Percentiles rank a stretch among this genome's conserved stretches.
phyloP scores from a whole-genome alignment of 495 filamentous ascomycete species.

The Podospora fimiseda region DNA sequence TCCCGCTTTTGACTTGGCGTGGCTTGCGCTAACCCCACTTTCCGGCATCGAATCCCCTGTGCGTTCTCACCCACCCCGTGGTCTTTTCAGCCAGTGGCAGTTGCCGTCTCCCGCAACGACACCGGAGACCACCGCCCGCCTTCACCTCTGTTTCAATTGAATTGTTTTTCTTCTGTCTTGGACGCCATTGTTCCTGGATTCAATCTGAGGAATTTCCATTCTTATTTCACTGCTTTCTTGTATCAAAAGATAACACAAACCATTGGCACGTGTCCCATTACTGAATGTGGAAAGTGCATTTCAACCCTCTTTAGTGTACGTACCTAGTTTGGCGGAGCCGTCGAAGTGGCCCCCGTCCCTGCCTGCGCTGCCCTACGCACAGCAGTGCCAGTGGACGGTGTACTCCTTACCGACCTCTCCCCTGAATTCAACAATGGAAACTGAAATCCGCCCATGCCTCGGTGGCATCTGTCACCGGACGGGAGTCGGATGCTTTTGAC shows the following conservation, averaged over 20 bases:
- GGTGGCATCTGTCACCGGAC: too few species aligned
- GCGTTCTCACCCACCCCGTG: slow-evolving; percentile 12
- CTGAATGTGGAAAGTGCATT: not conserved
- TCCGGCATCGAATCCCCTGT: not conserved
- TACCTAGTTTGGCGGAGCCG: not conserved
- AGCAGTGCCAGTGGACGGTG: too few species aligned
- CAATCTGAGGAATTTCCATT: too few species aligned
- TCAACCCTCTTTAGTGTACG: not conserved
- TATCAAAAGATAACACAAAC: not conserved
- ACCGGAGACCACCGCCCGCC: not conserved
- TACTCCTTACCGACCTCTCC: too few species aligned
- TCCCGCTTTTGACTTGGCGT: not conserved
- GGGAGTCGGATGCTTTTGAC: too few species aligned
- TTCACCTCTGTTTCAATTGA: not conserved
- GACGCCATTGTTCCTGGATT: too few species aligned
- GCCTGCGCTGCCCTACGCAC: not conserved
- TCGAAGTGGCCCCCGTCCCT: not conserved
- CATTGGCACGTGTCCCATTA: not conserved
- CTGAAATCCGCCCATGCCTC: too few species aligned
- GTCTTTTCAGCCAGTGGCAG: not conserved
- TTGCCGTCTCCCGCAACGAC: not conserved
- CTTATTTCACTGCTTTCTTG: too few species aligned
- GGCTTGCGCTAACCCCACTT: not conserved
- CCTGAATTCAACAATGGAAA: too few species aligned
- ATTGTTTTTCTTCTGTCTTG: too few species aligned